Conservation (phyloP, 176 grass and related monocot species). For the Themeda triandra region DNA sequence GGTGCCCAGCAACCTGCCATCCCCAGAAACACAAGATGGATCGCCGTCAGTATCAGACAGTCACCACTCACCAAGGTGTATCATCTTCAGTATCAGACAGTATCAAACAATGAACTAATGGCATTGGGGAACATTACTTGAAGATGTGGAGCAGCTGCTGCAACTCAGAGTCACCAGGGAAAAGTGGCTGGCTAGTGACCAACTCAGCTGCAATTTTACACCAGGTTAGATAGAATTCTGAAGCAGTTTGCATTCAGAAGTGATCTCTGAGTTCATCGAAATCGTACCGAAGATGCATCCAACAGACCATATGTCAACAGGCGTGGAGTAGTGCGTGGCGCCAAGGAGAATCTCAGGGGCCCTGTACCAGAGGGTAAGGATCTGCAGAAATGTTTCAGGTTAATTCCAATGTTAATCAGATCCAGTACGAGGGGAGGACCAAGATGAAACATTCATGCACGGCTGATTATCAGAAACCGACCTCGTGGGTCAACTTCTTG, state of each 20-base stretch:
- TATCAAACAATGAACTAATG: not conserved
- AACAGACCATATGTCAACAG: slow-evolving; percentile 94
- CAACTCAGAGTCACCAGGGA: slow-evolving; percentile 82
- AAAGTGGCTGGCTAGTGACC: slow-evolving; percentile 69
- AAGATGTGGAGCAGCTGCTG: slow-evolving; percentile 98
- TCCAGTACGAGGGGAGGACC: not conserved
- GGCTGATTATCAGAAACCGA: not conserved
- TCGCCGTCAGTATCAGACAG: not conserved
- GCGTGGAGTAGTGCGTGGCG: slow-evolving; percentile 82
- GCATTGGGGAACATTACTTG: slow-evolving; percentile 42
- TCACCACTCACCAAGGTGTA: not conserved
- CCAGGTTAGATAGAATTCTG: not conserved
- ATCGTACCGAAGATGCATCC: slow-evolving; percentile 90
- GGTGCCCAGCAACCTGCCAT: slow-evolving; percentile 76
- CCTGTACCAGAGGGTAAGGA: slow-evolving; percentile 97
- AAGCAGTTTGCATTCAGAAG: not conserved
- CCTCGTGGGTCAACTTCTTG: slow-evolving; percentile 99
- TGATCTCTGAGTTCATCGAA: not conserved
- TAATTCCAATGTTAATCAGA: not conserved
- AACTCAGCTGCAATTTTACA: slow-evolving; percentile 68
- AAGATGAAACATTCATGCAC: not conserved
- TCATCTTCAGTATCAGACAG: not conserved
- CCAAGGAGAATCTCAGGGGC: slow-evolving; percentile 93
- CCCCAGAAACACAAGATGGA: not conserved
- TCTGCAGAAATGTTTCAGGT: slow-evolving; percentile 39